Evolutionary conservation across 2,329 filamentous ascomycete genomes (phyloP).

Genomic region (Zymoseptoria brevis): DNA sequence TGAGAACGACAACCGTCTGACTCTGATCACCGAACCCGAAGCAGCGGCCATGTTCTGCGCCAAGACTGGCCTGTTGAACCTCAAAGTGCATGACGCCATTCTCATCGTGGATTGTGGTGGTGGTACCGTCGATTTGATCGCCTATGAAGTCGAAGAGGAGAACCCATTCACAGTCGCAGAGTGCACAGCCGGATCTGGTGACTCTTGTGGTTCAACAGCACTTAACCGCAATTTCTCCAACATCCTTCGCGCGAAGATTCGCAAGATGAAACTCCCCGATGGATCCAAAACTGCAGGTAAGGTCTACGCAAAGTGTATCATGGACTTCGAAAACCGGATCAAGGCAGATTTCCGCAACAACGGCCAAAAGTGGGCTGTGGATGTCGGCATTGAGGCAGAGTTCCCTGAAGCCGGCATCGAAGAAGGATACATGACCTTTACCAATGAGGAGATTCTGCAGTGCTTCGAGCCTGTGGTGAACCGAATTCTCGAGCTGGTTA

Average conservation of each 20-base stretch:
- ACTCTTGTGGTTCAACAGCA: constrained; percentile 96
- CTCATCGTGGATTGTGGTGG: constrained; percentile 97
- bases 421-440: constrained; percentile 99
- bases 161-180: constrained; percentile 94
- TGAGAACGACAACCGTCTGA: constrained; percentile 94
- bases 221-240: constrained; percentile 98
- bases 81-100: constrained; percentile 98
- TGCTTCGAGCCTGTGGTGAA: constrained; percentile 99
- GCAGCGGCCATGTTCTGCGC: constrained; percentile 96
- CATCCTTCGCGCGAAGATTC: constrained; percentile 92
- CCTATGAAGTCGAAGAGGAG: constrained; percentile 97
- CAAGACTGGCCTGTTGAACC: constrained; percentile 88
- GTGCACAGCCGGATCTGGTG: constrained; percentile 92
- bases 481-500: constrained; percentile 86
- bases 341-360: constrained; percentile 99
- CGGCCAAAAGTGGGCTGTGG: constrained; percentile 94
- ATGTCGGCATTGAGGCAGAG: constrained; percentile 96
- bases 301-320: constrained; percentile 98
- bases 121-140: constrained; percentile 97
- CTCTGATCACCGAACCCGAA: constrained; percentile 91
- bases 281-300: constrained; percentile 95
- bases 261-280: constrained; percentile 98
- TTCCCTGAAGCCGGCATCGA: constrained; percentile 97
- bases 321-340: constrained; percentile 99
- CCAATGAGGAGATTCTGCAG: constrained; percentile 96